Conservation (phyloP, 2,329 filamentous ascomycete species). For the Ramularia collo-cygni region DNA sequence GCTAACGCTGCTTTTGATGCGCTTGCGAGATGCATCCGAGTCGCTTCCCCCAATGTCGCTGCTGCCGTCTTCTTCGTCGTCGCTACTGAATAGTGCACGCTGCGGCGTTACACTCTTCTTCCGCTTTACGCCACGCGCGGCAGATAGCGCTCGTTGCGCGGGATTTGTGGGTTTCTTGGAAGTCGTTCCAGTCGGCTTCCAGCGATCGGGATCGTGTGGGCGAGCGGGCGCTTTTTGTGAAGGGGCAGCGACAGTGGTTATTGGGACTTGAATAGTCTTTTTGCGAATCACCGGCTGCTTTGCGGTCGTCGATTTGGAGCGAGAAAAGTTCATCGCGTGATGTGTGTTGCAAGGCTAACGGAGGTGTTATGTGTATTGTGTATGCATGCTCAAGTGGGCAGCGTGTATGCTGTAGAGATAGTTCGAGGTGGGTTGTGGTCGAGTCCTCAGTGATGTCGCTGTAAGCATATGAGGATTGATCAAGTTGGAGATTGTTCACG, state of each 20-base stretch:
- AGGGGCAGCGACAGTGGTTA: slow-evolving; percentile 10
- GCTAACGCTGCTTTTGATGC: slow-evolving; percentile 31
- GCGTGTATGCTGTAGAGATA: too few species aligned
- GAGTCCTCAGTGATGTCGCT: too few species aligned
- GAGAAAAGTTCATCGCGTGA: slow-evolving; percentile 23
- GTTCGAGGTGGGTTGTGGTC: too few species aligned
- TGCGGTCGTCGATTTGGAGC: slow-evolving; percentile 10
- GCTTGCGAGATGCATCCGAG: slow-evolving; percentile 31
- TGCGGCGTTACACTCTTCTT: slow-evolving; percentile 33
- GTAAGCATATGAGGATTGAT: too few species aligned
- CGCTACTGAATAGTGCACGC: slow-evolving; percentile 25
- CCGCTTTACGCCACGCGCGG: slow-evolving; percentile 27
- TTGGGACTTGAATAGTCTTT: slow-evolving; percentile 21
- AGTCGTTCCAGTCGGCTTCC: slow-evolving; percentile 19
- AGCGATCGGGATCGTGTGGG: slow-evolving; percentile 19
- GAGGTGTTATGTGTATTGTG: too few species aligned
- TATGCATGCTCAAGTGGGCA: too few species aligned
- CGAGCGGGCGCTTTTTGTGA: slow-evolving; percentile 9
- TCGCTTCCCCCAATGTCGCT: slow-evolving; percentile 26
- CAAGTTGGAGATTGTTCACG: too few species aligned
- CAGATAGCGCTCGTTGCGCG: slow-evolving; percentile 16
- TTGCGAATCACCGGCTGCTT: slow-evolving; percentile 23
- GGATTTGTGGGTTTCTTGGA: slow-evolving; percentile 14
- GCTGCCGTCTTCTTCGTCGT: slow-evolving; percentile 27
- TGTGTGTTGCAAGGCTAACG: too few species aligned